phyloP scores from a whole-genome alignment of 2,329 filamentous ascomycete species.

The Graphilbum sp. region DNA sequence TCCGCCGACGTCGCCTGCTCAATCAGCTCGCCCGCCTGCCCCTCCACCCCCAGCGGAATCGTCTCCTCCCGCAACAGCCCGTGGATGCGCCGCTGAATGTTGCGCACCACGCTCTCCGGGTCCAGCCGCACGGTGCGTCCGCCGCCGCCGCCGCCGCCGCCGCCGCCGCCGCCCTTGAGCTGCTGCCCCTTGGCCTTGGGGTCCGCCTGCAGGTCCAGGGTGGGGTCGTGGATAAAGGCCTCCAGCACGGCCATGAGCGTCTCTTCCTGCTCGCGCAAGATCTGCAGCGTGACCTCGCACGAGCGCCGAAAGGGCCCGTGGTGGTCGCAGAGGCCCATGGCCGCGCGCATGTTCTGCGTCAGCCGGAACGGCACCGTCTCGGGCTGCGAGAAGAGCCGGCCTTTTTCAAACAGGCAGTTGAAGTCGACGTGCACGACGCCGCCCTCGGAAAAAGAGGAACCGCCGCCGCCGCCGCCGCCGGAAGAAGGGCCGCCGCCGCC shows the following conservation, averaged over 20 bases:
- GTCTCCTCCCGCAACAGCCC: conserved; percentile 75
- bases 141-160: background rate
- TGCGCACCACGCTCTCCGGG: conserved; percentile 67
- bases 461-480: too few relatives aligned
- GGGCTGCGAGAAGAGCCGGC: conserved; percentile 83
- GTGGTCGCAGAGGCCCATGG: conserved; percentile 88
- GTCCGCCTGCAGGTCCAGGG: conserved; percentile 60
- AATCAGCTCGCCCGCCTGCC: conserved; percentile 92
- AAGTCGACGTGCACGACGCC: conserved; percentile 97
- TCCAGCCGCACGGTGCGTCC: conserved; percentile 27
- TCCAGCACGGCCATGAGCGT: conserved; percentile 95
- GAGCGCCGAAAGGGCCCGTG: conserved; percentile 87
- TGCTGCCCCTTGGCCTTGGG: conserved; percentile 34
- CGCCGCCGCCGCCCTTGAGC: conserved; percentile 2
- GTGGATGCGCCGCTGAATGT: conserved; percentile 70
- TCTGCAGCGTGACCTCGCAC: conserved; percentile 70
- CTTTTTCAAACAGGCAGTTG: conserved; percentile 98
- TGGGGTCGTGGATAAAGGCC: conserved; percentile 93
- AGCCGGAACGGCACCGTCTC: conserved; percentile 91
- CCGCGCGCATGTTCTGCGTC: conserved; percentile 96
- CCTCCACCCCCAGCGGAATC: conserved; percentile 86
- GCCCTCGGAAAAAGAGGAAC: too few relatives aligned
- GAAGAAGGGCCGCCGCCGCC: too few relatives aligned
- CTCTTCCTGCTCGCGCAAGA: conserved; percentile 83
- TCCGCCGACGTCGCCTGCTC: conserved; percentile 64